Evolutionary conservation across 306 rosid genomes (phyloP).

Genomic region (Gastrolobium bilobum): DNA sequence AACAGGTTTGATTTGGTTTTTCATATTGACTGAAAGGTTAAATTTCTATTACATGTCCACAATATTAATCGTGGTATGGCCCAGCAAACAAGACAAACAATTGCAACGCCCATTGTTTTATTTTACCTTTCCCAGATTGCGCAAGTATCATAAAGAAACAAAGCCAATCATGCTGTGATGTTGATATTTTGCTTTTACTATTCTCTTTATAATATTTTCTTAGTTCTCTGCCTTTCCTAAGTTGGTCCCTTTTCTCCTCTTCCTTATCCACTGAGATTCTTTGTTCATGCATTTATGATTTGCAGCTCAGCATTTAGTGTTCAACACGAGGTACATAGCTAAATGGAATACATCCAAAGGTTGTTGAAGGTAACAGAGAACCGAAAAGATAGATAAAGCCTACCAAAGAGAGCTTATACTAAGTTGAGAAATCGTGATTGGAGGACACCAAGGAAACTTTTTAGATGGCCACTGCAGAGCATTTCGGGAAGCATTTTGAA

Average conservation of each 20-base stretch:
- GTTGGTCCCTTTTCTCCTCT: neutral
- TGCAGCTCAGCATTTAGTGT: conserved; percentile 14
- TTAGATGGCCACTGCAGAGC: conserved; percentile 1
- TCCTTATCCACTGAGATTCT: neutral
- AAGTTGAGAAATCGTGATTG: neutral
- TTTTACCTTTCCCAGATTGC: conserved; percentile 1
- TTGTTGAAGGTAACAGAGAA: neutral
- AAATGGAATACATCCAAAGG: conserved; percentile 4
- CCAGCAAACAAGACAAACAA: neutral
- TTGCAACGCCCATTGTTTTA: neutral
- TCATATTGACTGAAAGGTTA: neutral
- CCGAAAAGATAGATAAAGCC: neutral
- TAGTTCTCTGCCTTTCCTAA: conserved; percentile 4
- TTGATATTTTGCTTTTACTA: conserved; percentile 12
- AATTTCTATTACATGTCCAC: neutral
- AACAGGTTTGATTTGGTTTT: neutral
- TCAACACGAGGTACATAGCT: neutral
- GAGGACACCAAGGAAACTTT: neutral
- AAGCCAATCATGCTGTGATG: neutral
- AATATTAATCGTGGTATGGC: neutral
- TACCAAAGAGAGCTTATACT: neutral
- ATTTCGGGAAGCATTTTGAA: conserved; percentile 30
- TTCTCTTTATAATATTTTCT: neutral
- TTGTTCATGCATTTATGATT: conserved; percentile 27
- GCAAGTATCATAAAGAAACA: neutral